Evolutionary conservation across 202 grass and related monocot genomes (phyloP).

Genomic region (Saccharum hybrid): DNA sequence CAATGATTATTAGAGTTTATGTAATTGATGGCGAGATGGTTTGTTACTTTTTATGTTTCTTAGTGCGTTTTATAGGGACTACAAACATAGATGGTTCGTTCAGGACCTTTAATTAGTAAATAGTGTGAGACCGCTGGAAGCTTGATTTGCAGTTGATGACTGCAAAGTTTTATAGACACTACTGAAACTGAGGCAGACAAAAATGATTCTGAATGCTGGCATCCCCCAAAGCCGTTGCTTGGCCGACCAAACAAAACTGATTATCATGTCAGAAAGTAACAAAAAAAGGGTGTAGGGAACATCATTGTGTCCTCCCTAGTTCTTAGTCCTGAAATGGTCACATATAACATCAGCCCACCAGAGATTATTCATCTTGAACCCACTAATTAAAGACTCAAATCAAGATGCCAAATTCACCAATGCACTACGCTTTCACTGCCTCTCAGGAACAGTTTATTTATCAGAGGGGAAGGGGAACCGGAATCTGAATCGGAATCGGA

Average conservation of each 20-base stretch:
- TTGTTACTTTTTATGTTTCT: not conserved
- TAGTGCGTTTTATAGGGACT: not conserved
- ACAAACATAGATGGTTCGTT: not conserved
- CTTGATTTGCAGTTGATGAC: not conserved
- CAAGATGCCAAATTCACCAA: conserved; percentile 31
- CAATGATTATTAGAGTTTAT: not conserved
- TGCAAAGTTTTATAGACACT: not conserved
- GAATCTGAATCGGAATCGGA: conserved; percentile 48
- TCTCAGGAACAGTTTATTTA: conserved; percentile 5
- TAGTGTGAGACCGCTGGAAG: not conserved
- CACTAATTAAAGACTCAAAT: conserved; percentile 34
- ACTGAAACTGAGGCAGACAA: conserved; percentile 22
- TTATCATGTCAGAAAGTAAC: conserved; percentile 5
- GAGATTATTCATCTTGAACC: conserved; percentile 6
- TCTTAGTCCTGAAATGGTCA: conserved; percentile 13
- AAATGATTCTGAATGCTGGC: conserved; percentile 31
- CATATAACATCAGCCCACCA: not conserved
- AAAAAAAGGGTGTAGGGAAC: not conserved
- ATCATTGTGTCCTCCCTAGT: conserved; percentile 36
- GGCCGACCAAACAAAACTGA: conserved; percentile 39
- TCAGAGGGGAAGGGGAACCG: not conserved
- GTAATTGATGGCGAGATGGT: not conserved
- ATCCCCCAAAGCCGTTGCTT: conserved; percentile 36
- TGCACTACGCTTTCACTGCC: conserved; percentile 29
- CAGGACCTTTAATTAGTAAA: not conserved